Conservation (phyloP, 805 yeast genomes). For the Jamesozyma piceae region DNA sequence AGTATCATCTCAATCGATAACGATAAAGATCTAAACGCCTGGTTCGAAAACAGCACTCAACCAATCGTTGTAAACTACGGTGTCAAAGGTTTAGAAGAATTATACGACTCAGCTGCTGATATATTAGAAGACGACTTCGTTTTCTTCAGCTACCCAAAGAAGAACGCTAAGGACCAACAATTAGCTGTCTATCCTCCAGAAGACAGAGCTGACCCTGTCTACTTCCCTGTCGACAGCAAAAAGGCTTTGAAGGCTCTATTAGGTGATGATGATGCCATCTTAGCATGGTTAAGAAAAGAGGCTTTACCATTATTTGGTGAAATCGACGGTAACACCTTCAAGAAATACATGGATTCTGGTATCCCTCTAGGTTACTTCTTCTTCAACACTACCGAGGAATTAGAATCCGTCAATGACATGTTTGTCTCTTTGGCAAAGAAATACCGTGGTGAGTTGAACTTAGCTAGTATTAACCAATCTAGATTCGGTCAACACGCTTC, state of each 20-base stretch:
- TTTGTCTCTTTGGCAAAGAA: constrained; percentile 60
- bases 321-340: constrained; percentile 72
- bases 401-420: constrained; percentile 42
- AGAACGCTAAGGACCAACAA: constrained; percentile 29
- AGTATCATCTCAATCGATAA: constrained; percentile 47
- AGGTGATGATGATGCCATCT: constrained; percentile 35
- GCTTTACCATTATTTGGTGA: constrained; percentile 37
- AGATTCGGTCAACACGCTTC: constrained; percentile 83
- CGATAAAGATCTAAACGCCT: constrained; percentile 41
- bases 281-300: constrained; percentile 32
- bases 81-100: constrained; percentile 36
- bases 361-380: constrained; percentile 85
- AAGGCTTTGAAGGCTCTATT: constrained; percentile 4
- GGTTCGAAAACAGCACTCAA: constrained; percentile 35
- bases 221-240: constrained; percentile 26
- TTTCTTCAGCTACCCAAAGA: constrained; percentile 41
- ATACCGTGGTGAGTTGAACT: constrained; percentile 71
- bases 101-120: constrained; percentile 57
- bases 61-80: constrained; percentile 51
- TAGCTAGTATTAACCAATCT: constrained; percentile 80
- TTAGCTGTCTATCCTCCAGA: constrained; percentile 27
- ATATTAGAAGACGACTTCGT: constrained; percentile 50
- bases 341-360: constrained; percentile 58
- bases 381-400: constrained; percentile 62
- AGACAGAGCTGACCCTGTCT: constrained; percentile 25